Percentiles rank a stretch among this genome's conserved stretches.
phyloP scores from a whole-genome alignment of 179 eudicot species.

The Drosera spatulata region DNA sequence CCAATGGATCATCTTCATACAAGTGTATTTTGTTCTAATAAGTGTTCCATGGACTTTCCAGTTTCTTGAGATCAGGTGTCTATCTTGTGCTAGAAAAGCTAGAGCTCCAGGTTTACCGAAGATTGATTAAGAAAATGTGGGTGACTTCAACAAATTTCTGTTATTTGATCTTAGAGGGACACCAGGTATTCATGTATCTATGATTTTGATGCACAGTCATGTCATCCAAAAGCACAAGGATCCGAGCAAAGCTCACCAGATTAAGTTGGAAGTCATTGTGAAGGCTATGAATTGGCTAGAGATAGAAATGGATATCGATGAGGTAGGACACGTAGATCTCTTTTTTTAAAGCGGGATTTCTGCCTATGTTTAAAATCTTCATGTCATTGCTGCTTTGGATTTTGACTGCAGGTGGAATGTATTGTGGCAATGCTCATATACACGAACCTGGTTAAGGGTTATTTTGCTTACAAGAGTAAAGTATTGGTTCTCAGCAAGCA shows the following conservation, averaged over 20 bases:
- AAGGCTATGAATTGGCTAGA: constrained; percentile 92
- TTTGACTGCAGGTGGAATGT: constrained; percentile 69
- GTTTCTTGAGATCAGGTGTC: constrained; percentile 91
- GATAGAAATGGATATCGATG: constrained; percentile 91
- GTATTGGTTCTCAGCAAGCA: constrained; percentile 93
- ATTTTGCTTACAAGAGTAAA: constrained; percentile 96
- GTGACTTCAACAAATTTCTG: constrained; percentile 5
- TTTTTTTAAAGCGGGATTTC: background rate
- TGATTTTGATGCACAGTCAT: constrained; percentile 27
- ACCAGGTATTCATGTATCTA: too few species aligned
- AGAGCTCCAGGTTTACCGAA: constrained; percentile 93
- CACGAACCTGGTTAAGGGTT: constrained; percentile 89
- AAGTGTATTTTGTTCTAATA: background rate
- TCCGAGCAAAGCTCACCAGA: constrained; percentile 79
- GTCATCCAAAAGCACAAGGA: constrained; percentile 79
- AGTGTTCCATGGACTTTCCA: constrained; percentile 6
- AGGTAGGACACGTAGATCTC: constrained; percentile 30
- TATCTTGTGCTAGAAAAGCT: constrained; percentile 92
- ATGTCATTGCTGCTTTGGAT: background rate
- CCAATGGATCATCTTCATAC: background rate
- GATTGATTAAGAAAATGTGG: constrained; percentile 84
- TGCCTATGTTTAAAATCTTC: too few species aligned
- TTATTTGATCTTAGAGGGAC: too few species aligned
- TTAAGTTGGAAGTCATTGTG: constrained; percentile 76
- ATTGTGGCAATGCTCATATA: constrained; percentile 77